Evolutionary conservation across 116 monocot species (phyloP).

Genomic region (Posidonia oceanica): DNA sequence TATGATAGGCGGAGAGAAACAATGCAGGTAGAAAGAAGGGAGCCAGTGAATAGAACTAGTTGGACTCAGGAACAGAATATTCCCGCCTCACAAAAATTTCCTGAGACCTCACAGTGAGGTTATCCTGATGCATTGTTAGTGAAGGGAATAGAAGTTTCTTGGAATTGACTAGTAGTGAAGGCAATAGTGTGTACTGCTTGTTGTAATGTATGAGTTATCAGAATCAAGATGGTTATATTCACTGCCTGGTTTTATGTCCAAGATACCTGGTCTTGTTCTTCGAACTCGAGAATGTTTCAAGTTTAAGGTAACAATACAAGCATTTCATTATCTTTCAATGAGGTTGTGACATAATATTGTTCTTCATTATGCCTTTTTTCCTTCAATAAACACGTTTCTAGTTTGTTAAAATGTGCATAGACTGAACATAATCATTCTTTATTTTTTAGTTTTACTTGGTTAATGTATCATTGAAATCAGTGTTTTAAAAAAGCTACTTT

Average conservation of each 20-base stretch:
- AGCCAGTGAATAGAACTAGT: slow-evolving; percentile 5
- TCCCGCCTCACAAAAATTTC: slow-evolving; percentile 2
- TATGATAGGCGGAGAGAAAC: slow-evolving; percentile 71
- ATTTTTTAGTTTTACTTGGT: too few species aligned
- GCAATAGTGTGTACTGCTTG: not conserved
- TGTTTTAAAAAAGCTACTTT: too few species aligned
- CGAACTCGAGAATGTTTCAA: not conserved
- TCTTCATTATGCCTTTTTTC: too few species aligned
- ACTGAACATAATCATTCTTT: too few species aligned
- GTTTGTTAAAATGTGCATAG: too few species aligned
- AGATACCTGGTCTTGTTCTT: not conserved
- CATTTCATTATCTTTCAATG: too few species aligned
- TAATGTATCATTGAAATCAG: too few species aligned
- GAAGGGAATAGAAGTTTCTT: slow-evolving; percentile 2
- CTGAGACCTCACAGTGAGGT: not conserved
- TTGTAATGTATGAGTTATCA: too few species aligned
- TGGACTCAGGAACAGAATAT: slow-evolving; percentile 4
- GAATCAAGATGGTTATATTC: too few species aligned
- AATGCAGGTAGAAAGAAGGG: slow-evolving; percentile 70
- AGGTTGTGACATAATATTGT: too few species aligned
- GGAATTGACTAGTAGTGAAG: not conserved
- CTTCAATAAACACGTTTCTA: too few species aligned
- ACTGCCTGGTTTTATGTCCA: too few species aligned
- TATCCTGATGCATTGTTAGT: not conserved
- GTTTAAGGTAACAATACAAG: not conserved